Evolutionary conservation across 257 asterid genomes (phyloP).

Genomic region (Salvia rosmarinus): DNA sequence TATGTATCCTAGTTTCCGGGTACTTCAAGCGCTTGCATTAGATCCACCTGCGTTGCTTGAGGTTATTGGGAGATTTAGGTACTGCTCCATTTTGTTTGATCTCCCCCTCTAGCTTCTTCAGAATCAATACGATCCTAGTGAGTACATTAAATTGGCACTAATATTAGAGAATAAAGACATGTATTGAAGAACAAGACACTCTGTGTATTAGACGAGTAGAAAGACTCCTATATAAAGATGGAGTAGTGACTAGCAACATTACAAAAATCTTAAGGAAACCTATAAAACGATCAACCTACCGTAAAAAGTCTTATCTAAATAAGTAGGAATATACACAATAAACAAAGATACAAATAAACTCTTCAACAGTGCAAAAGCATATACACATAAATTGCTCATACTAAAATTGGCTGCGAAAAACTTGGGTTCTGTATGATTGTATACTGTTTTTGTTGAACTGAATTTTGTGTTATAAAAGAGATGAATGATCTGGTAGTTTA

Average conservation of each 20-base stretch:
- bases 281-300: too few species aligned
- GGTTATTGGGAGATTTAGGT: not conserved
- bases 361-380: not conserved
- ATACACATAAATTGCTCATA: not conserved
- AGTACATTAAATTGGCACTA: not conserved
- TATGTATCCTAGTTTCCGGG: not conserved
- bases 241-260: too few species aligned
- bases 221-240: too few species aligned
- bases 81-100: not conserved
- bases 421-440: not conserved
- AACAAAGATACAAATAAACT: too few species aligned
- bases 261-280: too few species aligned
- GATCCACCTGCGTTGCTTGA: too few species aligned
- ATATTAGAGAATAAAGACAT: too few species aligned
- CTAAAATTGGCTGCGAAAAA: not conserved
- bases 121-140: not conserved
- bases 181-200: too few species aligned
- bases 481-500: conserved; percentile 12
- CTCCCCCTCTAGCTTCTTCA: not conserved
- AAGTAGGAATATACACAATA: too few species aligned
- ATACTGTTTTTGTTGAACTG: not conserved
- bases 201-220: too few species aligned
- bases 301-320: too few species aligned
- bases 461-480: not conserved
- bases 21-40: not conserved